These are phyloP conservation scores for Cystoisospora suis DNA, from an alignment of 169 alveolate genomes.

Conservation along the genomic window DNA sequence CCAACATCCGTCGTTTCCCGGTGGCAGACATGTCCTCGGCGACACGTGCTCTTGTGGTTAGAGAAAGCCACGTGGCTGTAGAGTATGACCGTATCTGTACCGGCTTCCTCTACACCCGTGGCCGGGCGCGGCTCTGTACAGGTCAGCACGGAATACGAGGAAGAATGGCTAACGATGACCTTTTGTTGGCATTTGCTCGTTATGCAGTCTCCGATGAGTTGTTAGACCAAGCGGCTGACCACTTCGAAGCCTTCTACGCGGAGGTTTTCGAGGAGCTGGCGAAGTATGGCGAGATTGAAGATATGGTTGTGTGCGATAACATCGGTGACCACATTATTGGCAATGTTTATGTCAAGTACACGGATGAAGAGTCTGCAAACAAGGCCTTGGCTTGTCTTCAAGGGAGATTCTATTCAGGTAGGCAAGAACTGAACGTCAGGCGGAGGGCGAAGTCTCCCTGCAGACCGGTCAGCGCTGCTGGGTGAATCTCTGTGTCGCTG, in stretches of 20 bases:
- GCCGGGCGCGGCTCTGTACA: too few relatives aligned
- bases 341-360: constrained; percentile 95
- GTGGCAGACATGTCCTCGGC: too few relatives aligned
- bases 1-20: too few relatives aligned
- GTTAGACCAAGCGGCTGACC: constrained; percentile 96
- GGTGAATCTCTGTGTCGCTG: background rate
- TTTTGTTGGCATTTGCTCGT: too few relatives aligned
- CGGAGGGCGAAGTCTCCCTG: background rate
- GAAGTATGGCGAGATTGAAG: constrained; percentile 97
- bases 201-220: constrained; percentile 86
- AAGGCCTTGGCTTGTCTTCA: constrained; percentile 91
- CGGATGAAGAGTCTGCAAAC: constrained; percentile 95
- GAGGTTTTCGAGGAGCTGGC: constrained; percentile 95
- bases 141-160: too few relatives aligned
- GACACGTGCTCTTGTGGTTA: too few relatives aligned
- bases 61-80: too few relatives aligned
- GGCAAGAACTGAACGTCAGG: background rate
- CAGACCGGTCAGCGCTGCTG: background rate
- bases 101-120: too few relatives aligned
- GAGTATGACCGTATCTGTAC: too few relatives aligned
- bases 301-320: constrained; percentile 98
- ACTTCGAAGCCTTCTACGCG: constrained; percentile 97
- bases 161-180: too few relatives aligned
- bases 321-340: constrained; percentile 99
- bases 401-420: constrained; percentile 93